phyloP scores from a whole-genome alignment of 495 filamentous ascomycete species.

The Daldinia loculata region DNA sequence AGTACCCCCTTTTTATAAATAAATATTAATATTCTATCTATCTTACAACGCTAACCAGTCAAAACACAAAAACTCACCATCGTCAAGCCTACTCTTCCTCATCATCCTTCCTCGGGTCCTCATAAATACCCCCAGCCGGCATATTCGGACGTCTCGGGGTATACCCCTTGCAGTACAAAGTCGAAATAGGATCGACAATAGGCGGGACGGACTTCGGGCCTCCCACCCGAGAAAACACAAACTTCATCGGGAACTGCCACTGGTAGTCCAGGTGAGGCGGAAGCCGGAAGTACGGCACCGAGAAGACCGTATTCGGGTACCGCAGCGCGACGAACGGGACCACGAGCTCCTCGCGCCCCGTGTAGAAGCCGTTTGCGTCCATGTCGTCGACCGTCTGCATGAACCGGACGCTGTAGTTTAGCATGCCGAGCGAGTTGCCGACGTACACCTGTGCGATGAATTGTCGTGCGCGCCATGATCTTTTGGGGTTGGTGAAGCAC shows the following conservation, averaged over 20 bases:
- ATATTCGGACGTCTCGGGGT: constrained; percentile 15
- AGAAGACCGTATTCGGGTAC: constrained; percentile 40
- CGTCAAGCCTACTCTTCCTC: background rate
- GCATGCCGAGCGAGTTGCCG: constrained; percentile 37
- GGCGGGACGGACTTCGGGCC: constrained; percentile 29
- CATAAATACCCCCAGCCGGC: constrained; percentile 31
- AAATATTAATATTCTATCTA: background rate
- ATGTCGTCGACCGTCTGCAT: constrained; percentile 45
- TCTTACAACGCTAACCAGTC: background rate
- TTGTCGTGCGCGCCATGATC: constrained; percentile 31
- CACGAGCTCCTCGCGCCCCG: constrained; percentile 38
- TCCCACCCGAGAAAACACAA: constrained; percentile 30
- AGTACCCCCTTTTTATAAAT: too few relatives aligned
- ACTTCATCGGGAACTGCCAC: constrained; percentile 38
- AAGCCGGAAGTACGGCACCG: constrained; percentile 39
- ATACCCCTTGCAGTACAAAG: constrained; percentile 30
- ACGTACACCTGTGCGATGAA: constrained; percentile 41
- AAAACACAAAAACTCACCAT: background rate
- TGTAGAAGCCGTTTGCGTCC: constrained; percentile 37
- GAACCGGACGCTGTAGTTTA: constrained; percentile 38
- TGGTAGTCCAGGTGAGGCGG: constrained; percentile 28
- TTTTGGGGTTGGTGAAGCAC: constrained; percentile 26
- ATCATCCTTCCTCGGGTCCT: background rate
- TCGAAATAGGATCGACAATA: constrained; percentile 37
- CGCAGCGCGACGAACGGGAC: constrained; percentile 38